Conservation (phyloP, 179 eudicot genomes). For the Spinacia oleracea region DNA sequence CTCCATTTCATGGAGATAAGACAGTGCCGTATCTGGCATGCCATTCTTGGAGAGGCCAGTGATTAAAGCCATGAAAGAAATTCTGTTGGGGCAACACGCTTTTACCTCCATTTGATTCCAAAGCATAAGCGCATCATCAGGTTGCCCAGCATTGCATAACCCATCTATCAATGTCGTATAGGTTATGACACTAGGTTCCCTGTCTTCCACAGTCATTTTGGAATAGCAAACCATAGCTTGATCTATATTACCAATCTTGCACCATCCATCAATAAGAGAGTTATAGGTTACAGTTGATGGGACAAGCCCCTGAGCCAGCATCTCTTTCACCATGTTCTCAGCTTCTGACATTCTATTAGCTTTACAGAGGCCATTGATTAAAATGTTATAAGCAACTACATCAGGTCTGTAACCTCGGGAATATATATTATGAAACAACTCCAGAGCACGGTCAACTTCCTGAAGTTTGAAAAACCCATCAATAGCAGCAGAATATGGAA, state of each 20-base stretch:
- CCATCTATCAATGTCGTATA: constrained; percentile 80
- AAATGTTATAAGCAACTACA: constrained; percentile 74
- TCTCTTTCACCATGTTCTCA: constrained; percentile 48
- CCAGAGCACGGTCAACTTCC: constrained; percentile 59
- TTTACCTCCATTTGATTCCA: constrained; percentile 72
- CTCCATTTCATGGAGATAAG: constrained; percentile 63
- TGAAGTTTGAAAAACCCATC: constrained; percentile 61
- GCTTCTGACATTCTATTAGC: constrained; percentile 60
- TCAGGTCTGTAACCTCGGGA: constrained; percentile 70
- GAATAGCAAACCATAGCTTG: constrained; percentile 52
- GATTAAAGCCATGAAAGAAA: constrained; percentile 74
- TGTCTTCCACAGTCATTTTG: constrained; percentile 43
- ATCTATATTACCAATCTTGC: constrained; percentile 61
- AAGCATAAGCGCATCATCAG: constrained; percentile 61
- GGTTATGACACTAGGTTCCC: constrained; percentile 66
- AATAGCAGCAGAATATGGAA: constrained; percentile 65
- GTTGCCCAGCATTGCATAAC: constrained; percentile 58
- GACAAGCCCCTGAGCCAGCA: constrained; percentile 61
- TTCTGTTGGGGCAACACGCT: constrained; percentile 63
- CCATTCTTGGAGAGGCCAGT: constrained; percentile 80
- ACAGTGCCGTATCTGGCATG: constrained; percentile 53
- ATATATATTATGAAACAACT: constrained; percentile 50
- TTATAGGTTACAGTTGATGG: constrained; percentile 89
- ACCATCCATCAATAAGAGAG: constrained; percentile 79
- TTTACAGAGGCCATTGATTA: constrained; percentile 79